Percentiles rank a stretch among this genome's conserved stretches.
These are phyloP conservation scores for Cryptococcus amylolentus DNA, from an alignment of 1,284 basidiomycete species.

Conservation along the genomic window DNA sequence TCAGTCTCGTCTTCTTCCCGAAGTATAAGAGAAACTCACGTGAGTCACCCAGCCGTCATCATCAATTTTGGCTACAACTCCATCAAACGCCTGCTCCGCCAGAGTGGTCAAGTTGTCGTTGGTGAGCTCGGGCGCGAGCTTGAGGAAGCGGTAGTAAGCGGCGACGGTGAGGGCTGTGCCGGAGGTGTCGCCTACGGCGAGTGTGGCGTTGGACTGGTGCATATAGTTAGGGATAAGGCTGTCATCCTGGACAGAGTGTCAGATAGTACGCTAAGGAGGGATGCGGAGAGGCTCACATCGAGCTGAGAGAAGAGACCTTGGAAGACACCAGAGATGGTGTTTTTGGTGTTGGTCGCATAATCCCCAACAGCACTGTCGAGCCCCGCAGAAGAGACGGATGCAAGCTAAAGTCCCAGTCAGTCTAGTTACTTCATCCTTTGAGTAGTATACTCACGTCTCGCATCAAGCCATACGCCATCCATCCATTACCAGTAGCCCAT, in stretches of 20 bases:
- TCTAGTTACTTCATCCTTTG: not conserved
- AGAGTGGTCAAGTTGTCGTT: slow-evolving; percentile 2
- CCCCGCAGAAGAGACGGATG: slow-evolving; percentile 15
- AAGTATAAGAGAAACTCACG: slow-evolving; percentile 19
- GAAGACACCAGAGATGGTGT: slow-evolving; percentile 50
- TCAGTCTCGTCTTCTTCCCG: not conserved
- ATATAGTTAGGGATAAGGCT: slow-evolving; percentile 35
- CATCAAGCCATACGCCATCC: slow-evolving; percentile 31
- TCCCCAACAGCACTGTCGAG: slow-evolving; percentile 1
- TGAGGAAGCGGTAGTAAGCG: slow-evolving; percentile 36
- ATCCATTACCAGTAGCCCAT: slow-evolving; percentile 56
- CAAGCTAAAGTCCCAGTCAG: slow-evolving; percentile 11
- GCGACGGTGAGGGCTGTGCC: slow-evolving; percentile 34
- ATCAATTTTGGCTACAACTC: slow-evolving; percentile 26
- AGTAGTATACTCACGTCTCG: slow-evolving; percentile 16
- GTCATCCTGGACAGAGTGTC: slow-evolving; percentile 7
- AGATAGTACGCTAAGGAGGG: not conserved
- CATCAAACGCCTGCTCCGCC: slow-evolving; percentile 29
- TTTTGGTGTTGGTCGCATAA: slow-evolving; percentile 54
- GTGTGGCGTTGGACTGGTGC: slow-evolving; percentile 8
- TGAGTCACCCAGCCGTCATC: slow-evolving; percentile 22
- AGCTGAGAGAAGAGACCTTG: slow-evolving; percentile 50
- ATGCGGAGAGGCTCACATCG: slow-evolving; percentile 26
- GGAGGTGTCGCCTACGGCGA: slow-evolving; percentile 25
- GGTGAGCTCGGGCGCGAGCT: slow-evolving; percentile 12